Evolutionary conservation across 108 stramenopile species (phyloP), one percentile per base, ranked within the genome.

Genomic region (Nannochloropsis salina): DNA sequence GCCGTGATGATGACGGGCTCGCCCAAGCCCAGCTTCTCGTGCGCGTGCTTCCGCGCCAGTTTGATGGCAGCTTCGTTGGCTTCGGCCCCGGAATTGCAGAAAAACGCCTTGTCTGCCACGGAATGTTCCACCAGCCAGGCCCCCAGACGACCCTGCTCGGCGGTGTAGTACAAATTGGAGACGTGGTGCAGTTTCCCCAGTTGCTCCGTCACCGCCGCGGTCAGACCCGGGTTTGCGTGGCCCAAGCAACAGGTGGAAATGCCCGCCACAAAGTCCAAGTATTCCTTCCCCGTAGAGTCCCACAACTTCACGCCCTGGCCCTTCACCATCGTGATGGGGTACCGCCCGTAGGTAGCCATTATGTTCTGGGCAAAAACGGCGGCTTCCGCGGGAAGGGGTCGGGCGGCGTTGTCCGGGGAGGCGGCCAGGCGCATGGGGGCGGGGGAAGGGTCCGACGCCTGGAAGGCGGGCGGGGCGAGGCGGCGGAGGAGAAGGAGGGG

Each of bases 31-130:
- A 84, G 83, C 84, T 82, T 82, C 81, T 80, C 83, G 81, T 82
- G 80, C 9, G 95, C 96, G 88, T 96, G 93, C 87, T 94, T 93
- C 83, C 96, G 94, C 42, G 96, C 94, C 44, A 95, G 89, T 90
- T 99, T 99, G 85, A 99, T 95, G 41, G 96, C 97, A 0, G 94
- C 98, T 92, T 99, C 98, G 86, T 97, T 97, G 83, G 96, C 95
- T 89, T 99, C 98, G 9, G 96, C 97, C 9, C 98, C 98, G 4
- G 93, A 93, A 90, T 99, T 99, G 91, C 97, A 99, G 90, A 99
- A 99, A 92, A 99, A 99, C 43, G 92, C 98, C 93, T 96, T 97
- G 86, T 97, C 95, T 42, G 94, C 94, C 86, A 90, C 92, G 9
- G 94, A 93, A 83, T 95, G 97, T 81, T 93, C 93, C 51, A 95